Evolutionary conservation across 2,329 filamentous ascomycete species (phyloP), one percentile per base, ranked within the genome.

Genomic region (Penicillium carneum): DNA sequence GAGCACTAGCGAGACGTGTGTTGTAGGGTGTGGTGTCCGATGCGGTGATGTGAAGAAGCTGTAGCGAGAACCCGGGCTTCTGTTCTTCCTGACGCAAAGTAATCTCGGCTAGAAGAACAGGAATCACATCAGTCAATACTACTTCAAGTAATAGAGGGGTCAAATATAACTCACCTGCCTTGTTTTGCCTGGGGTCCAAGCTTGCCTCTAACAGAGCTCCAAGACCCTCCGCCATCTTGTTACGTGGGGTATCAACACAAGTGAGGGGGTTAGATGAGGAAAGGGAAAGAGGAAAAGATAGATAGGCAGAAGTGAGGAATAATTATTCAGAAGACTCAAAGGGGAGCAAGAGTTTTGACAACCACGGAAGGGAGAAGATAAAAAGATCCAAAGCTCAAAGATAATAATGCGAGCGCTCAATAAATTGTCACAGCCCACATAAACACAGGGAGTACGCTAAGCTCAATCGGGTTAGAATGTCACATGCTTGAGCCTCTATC

Each of bases 1-100:
- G 85, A 31, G 95, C 92, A 72, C 91, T 92, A 7, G 94, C 88
- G 43, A 99, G 88, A 64, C 95, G 89, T 63, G 91, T 95, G 71
- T 91, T 94, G 67, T 84, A 80, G 42, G 92, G 88, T 65, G 90
- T 86, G 43, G 85, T 82, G 59, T 88, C 86, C 68, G 90, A 88
- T 66, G 91, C 92, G 72, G 97, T 92, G 74, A 98, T 96, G 71
- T 94, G 93, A 54, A 99, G 90, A 57, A 99, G 88, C 57, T 86
- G 84, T 53, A 98, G 84, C 16, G 94, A 96, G 82, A 96, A 99
- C 73, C 90, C 90, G 9, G 92, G 90, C 77, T 93, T 93, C 74
- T 84, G 83, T 78, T 97, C 90, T 80, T 95, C 90, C 64, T 86
- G 83, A 73, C 90, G 89, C 71, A 98, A 87, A 60, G 89, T 87